Conservation (phyloP, 169 alveolate genomes). For the Cryptosporidium baileyi region DNA sequence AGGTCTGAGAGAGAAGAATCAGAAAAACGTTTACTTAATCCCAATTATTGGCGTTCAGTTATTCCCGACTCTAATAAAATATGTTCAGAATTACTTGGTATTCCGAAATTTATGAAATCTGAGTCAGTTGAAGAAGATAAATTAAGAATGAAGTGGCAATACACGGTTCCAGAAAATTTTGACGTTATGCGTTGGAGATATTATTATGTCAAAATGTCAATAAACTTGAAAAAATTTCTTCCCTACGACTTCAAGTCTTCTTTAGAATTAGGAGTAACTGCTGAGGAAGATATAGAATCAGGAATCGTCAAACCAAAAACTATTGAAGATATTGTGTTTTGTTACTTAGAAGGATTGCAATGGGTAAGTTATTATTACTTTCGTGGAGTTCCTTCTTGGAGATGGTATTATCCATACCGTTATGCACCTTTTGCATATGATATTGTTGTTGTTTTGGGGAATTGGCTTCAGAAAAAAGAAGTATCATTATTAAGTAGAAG, state of each 20-base stretch:
- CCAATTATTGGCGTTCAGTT: slow-evolving; percentile 65
- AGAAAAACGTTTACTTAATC: slow-evolving; percentile 69
- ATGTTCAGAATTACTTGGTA: neutral
- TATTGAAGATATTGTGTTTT: slow-evolving; percentile 81
- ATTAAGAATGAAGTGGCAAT: slow-evolving; percentile 5
- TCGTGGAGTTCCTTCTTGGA: slow-evolving; percentile 94
- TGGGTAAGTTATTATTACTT: slow-evolving; percentile 94
- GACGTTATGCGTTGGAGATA: slow-evolving; percentile 58
- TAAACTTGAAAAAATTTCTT: too few relatives aligned
- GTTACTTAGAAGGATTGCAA: slow-evolving; percentile 93
- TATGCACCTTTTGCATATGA: slow-evolving; percentile 93
- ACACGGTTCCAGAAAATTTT: slow-evolving; percentile 14
- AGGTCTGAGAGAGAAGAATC: slow-evolving; percentile 79
- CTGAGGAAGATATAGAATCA: slow-evolving; percentile 12
- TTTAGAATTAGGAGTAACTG: slow-evolving; percentile 6
- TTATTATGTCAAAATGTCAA: slow-evolving; percentile 42
- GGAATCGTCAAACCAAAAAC: slow-evolving; percentile 69
- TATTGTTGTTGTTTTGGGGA: slow-evolving; percentile 76
- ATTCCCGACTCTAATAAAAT: slow-evolving; percentile 6
- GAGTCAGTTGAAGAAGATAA: slow-evolving; percentile 8
- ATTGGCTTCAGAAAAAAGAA: neutral
- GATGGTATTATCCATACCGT: slow-evolving; percentile 93
- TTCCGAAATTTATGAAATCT: slow-evolving; percentile 30
- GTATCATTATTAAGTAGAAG: neutral
- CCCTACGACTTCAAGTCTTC: too few relatives aligned